Conservation (phyloP, 2,329 filamentous ascomycete species). For the Penicillium janthinellum region DNA sequence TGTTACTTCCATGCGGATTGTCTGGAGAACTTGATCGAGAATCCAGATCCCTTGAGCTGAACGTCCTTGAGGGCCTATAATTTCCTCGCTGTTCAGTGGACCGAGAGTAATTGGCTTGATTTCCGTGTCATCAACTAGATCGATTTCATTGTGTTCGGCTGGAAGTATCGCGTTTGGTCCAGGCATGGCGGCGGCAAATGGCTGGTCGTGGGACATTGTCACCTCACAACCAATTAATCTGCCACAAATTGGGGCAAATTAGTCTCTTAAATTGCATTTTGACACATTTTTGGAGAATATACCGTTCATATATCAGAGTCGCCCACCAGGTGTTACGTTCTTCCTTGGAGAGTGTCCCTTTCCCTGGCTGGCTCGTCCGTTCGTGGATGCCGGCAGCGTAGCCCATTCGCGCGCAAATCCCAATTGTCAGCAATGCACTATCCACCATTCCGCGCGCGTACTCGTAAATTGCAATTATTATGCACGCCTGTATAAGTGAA, state of each 20-base stretch:
- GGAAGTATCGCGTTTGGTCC: not conserved
- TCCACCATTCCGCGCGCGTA: constrained; percentile 6
- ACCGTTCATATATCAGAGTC: constrained; percentile 7
- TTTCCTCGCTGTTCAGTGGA: not conserved
- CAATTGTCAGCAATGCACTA: not conserved
- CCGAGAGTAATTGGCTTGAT: not conserved
- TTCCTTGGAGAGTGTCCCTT: constrained; percentile 3
- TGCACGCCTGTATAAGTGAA: constrained; percentile 3
- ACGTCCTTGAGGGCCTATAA: constrained; percentile 1
- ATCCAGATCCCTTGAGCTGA: constrained; percentile 6
- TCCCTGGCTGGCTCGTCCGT: not conserved
- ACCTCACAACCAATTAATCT: constrained; percentile 5
- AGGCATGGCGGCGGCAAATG: constrained; percentile 3
- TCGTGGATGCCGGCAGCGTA: constrained; percentile 1
- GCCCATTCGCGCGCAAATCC: constrained; percentile 3
- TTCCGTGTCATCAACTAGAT: not conserved
- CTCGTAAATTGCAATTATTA: constrained; percentile 2
- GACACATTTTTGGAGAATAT: not conserved
- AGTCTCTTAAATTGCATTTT: not conserved
- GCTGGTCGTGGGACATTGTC: not conserved
- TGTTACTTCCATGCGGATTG: not conserved
- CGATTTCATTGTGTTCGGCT: not conserved
- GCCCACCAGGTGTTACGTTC: constrained; percentile 7
- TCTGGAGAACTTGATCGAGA: constrained; percentile 7
- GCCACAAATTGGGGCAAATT: not conserved